Evolutionary conservation across 2,329 filamentous ascomycete species (phyloP), one percentile per base, ranked within the genome.

Genomic region (Colletotrichum lupini): DNA sequence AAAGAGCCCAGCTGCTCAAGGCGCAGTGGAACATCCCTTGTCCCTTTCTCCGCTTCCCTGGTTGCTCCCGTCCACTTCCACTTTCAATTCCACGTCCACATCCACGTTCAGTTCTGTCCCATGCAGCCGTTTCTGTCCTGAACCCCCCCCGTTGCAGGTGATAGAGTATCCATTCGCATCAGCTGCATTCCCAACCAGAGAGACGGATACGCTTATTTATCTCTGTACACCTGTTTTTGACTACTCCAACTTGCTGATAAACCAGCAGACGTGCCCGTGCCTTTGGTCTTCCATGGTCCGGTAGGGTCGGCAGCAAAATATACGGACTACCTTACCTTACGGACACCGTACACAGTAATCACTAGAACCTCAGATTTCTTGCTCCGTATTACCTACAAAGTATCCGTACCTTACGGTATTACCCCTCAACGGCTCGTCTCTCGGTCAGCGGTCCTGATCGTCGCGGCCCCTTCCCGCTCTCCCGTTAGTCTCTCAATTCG

Each of bases 21-120:
- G n/a, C 16, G 12, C 53, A 26, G 37, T 66, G 61, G 61, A 70
- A 55, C 37, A 64, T 26, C 42, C 56, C 62, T 71, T 60, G 68
- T 12, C 26, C 14, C 14, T 56, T 53, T 61, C 62, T 55, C 68
- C 68, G 68, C 68, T 67, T 60, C 32, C 19, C 52, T 60, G 22
- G 9, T 61, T 24, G 7, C n/a, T 35, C 37, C 61, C 37, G 37
- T 64, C 67, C 60, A 58, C n/a, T 60, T 60, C 30, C 57, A 37
- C n/a, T 60, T 7, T 53, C 60, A 22, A 53, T 35, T 35, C 26
- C 24, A 46, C 46, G 42, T 37, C 35, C 32, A 42, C 37, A 12
- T 42, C 37, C 42, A n/a, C 8, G 42, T 49, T 19, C 42, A 49
- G 42, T n/a, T 7, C 42, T 19, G 19, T 49, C 42, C 8, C 42